Evolutionary conservation across 1,284 basidiomycete species (phyloP).

Genomic region (Anthracocystis panici-leucophaei): DNA sequence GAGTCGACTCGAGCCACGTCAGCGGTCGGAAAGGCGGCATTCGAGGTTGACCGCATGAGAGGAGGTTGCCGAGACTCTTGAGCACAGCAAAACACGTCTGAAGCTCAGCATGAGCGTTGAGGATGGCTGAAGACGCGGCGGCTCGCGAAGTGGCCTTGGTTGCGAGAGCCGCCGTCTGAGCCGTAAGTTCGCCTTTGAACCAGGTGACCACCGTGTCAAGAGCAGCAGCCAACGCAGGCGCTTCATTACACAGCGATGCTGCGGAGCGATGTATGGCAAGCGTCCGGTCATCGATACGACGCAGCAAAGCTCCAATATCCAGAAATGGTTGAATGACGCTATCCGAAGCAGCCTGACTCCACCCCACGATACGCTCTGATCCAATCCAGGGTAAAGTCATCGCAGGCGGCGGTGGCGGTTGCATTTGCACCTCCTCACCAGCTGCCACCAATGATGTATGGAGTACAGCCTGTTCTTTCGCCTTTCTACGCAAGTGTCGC

Average conservation of each 20-base stretch:
- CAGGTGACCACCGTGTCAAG: slow-evolving; percentile 46
- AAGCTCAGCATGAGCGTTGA: slow-evolving; percentile 49
- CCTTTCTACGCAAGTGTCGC: slow-evolving; percentile 21
- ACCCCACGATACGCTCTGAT: slow-evolving; percentile 44
- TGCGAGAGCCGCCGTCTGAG: slow-evolving; percentile 17
- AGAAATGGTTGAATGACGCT: slow-evolving; percentile 41
- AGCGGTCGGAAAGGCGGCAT: slow-evolving; percentile 38
- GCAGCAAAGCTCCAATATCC: slow-evolving; percentile 38
- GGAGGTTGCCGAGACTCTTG: slow-evolving; percentile 33
- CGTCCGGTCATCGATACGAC: slow-evolving; percentile 44
- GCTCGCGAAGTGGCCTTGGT: neutral
- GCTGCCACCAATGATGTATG: slow-evolving; percentile 23
- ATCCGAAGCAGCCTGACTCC: slow-evolving; percentile 38
- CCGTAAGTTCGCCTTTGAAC: slow-evolving; percentile 43
- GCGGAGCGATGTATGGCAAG: slow-evolving; percentile 26
- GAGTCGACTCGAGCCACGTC: slow-evolving; percentile 30
- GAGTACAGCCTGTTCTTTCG: slow-evolving; percentile 32
- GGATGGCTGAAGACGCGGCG: slow-evolving; percentile 16
- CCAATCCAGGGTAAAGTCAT: slow-evolving; percentile 38
- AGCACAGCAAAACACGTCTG: slow-evolving; percentile 26
- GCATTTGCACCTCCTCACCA: slow-evolving; percentile 4
- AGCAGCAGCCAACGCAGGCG: slow-evolving; percentile 41
- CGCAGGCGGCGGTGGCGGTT: slow-evolving; percentile 6
- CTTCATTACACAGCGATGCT: slow-evolving; percentile 33
- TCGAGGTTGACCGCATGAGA: slow-evolving; percentile 36